These are phyloP conservation scores for Litsea cubeba DNA, from an alignment of 164 flowering plant species.

Conservation along the genomic window DNA sequence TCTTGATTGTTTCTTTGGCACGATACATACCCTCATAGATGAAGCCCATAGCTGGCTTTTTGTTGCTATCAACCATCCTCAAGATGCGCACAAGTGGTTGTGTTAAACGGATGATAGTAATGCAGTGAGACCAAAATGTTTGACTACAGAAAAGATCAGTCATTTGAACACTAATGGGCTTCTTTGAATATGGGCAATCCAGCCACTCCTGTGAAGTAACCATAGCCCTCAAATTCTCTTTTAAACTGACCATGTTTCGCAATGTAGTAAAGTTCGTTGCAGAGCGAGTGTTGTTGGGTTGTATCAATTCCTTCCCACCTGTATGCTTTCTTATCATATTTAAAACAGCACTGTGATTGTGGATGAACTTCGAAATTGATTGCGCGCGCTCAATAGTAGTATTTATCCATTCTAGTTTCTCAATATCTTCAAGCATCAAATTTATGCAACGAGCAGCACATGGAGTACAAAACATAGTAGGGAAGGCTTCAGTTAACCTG, in stretches of 20 bases:
- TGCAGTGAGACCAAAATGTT: slow-evolving; percentile 70
- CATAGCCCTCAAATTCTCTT: slow-evolving; percentile 58
- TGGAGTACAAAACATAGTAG: slow-evolving; percentile 68
- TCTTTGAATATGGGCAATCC: slow-evolving; percentile 57
- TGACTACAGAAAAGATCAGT: slow-evolving; percentile 45
- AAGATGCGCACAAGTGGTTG: slow-evolving; percentile 58
- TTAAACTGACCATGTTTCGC: slow-evolving; percentile 52
- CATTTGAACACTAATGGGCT: slow-evolving; percentile 45
- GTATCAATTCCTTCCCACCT: slow-evolving; percentile 63
- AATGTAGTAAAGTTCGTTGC: slow-evolving; percentile 63
- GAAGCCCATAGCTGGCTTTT: slow-evolving; percentile 77
- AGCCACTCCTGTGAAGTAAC: slow-evolving; percentile 89
- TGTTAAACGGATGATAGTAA: slow-evolving; percentile 35
- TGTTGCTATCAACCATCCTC: slow-evolving; percentile 49
- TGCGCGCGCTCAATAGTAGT: slow-evolving; percentile 50
- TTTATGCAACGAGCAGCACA: slow-evolving; percentile 63
- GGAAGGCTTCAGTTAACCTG: slow-evolving; percentile 50
- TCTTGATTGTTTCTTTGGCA: slow-evolving; percentile 75
- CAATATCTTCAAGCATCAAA: slow-evolving; percentile 70
- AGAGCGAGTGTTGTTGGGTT: slow-evolving; percentile 33
- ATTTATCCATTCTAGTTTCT: slow-evolving; percentile 53
- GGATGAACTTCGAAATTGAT: slow-evolving; percentile 45
- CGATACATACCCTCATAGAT: slow-evolving; percentile 70
- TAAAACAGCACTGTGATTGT: slow-evolving; percentile 11
- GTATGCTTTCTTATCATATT: slow-evolving; percentile 25